Evolutionary conservation across 2,329 filamentous ascomycete species (phyloP).

Genomic region (Orbilia quercus): DNA sequence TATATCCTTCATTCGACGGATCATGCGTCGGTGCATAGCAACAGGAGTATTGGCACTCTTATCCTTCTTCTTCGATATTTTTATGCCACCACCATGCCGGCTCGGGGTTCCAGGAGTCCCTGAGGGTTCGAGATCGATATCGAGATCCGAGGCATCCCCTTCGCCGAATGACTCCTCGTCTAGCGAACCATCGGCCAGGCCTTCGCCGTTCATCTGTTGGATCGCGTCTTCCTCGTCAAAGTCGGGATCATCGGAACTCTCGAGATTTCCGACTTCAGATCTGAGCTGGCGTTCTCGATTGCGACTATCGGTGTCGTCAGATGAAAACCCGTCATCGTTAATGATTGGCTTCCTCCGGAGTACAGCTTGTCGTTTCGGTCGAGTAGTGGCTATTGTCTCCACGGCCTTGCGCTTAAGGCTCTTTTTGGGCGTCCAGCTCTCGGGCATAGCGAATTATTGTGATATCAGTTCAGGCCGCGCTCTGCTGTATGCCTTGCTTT

Average conservation of each 20-base stretch:
- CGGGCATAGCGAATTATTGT: slow-evolving; percentile 1
- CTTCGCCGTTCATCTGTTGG: not conserved
- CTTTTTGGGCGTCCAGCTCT: not conserved
- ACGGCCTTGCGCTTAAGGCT: not conserved
- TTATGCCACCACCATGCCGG: not conserved
- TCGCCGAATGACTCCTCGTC: slow-evolving; percentile 33
- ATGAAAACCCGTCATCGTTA: slow-evolving; percentile 16
- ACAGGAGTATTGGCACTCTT: slow-evolving; percentile 38
- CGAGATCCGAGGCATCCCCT: slow-evolving; percentile 28
- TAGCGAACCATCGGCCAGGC: slow-evolving; percentile 11
- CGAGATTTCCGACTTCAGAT: not conserved
- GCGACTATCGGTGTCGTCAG: slow-evolving; percentile 21
- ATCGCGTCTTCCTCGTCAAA: slow-evolving; percentile 10
- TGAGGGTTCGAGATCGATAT: slow-evolving; percentile 7
- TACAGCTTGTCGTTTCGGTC: slow-evolving; percentile 36
- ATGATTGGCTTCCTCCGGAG: slow-evolving; percentile 28
- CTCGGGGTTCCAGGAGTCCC: not conserved
- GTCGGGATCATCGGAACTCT: slow-evolving; percentile 25
- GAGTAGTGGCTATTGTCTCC: not conserved
- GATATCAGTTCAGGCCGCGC: slow-evolving; percentile 7
- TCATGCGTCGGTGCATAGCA: slow-evolving; percentile 48
- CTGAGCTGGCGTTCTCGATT: not conserved
- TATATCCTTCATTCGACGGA: slow-evolving; percentile 53
- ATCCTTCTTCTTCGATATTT: slow-evolving; percentile 10
- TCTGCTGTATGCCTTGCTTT: slow-evolving; percentile 9